A percentile compares a stretch with the other conserved stretches of the same genome.
phyloP scores from a whole-genome alignment of 2,329 filamentous ascomycete species.

The Cladophialophora exuberans region DNA sequence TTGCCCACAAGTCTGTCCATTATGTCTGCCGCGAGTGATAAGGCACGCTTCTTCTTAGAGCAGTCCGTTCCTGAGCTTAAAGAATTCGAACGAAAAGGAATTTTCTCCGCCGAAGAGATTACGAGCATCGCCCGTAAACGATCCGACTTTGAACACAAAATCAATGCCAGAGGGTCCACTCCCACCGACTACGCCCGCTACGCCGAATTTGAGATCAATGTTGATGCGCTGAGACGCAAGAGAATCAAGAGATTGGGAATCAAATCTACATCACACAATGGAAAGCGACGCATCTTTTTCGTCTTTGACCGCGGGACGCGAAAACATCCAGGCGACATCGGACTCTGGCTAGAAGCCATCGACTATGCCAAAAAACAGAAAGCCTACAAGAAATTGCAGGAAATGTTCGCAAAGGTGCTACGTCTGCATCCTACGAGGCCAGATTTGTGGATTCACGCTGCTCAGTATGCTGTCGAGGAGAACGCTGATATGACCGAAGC shows the following conservation, averaged over 20 bases:
- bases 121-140: conserved; percentile 84
- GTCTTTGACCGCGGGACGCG: conserved; percentile 84
- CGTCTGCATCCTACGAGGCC: conserved; percentile 83
- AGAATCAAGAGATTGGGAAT: conserved; percentile 80
- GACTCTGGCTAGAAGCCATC: conserved; percentile 89
- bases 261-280: conserved; percentile 69
- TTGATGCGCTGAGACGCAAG: conserved; percentile 77
- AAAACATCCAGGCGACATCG: conserved; percentile 79
- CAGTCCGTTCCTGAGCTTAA: conserved; percentile 88
- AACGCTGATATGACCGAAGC: conserved; percentile 87
- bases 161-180: conserved; percentile 78
- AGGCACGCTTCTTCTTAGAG: conserved; percentile 93
- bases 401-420: conserved; percentile 69
- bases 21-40: conserved; percentile 87
- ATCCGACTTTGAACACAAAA: conserved; percentile 88
- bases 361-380: conserved; percentile 73
- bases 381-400: conserved; percentile 62
- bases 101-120: conserved; percentile 91
- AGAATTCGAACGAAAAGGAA: conserved; percentile 87
- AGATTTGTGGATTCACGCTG: conserved; percentile 82
- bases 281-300: conserved; percentile 82
- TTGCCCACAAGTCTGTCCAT: neutral
- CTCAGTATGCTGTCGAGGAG: conserved; percentile 74
- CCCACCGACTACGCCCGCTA: conserved; percentile 83
- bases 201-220: conserved; percentile 69